Base-by-base conservation (phyloP, 1,284 basidiomycete species). In the Cystobasidium sp. region DNA sequence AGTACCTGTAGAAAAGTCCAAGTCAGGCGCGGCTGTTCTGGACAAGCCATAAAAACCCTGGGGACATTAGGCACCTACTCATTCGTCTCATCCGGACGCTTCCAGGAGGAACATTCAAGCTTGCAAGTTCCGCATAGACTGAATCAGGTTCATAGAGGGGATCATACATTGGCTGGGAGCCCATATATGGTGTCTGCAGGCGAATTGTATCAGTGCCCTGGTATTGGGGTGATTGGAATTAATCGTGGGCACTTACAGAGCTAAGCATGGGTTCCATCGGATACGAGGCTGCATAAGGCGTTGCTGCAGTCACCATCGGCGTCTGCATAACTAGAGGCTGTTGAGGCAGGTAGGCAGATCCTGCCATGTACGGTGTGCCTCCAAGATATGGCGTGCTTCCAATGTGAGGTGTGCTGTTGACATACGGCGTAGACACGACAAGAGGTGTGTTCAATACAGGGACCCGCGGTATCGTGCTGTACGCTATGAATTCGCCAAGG, bases 61-160 rank as follows among this genome's bases (percentile, higher is more conserved):
- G 7, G 12, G 3, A 24, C 24, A 7, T 47, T 14, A 10, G 20
- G n/a, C 47, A 49, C 64, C 7, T 53, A 66, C 64, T 66, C 7
- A 66, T n/a, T 51, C 51, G n/a, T 43, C 64, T 52, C 51, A 47
- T 39, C 8, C 64, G 31, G 37, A 66, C 49, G 18, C 41, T 46
- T 10, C 64, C 64, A 16, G 64, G 49, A 37, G 64, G 64, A 1
- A 53, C 51, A 8, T 37, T 66, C 12, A 66, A 47, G 8, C 14
- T 31, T 22, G 51, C 64, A 41, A 66, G 64, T 41, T 66, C 64
- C 16, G 16, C 64, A 49, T 66, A 66, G 64, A 47, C 24, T 1
- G 63, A 4, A 39, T 51, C 14, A 4, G 31, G 7, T 0, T 20
- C 64, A 9, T 6, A 24, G 14, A 52, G 2, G 6, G 64, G 49